Base-by-base conservation (phyloP, 805 yeast species). In the Yamadazyma philogaea region DNA sequence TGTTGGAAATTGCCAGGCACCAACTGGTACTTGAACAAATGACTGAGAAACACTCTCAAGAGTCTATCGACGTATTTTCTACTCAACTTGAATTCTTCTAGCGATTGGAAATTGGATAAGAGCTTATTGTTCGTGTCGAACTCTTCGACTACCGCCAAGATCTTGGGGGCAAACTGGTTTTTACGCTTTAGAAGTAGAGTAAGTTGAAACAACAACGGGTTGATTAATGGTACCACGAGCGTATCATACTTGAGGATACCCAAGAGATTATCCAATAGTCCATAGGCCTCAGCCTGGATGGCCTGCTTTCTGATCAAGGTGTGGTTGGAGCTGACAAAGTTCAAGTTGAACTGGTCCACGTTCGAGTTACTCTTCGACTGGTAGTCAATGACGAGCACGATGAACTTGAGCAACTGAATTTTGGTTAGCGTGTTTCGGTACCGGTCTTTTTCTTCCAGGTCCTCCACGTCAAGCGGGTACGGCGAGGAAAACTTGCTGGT, bases 331-430 rank as follows among this genome's bases (percentile, higher is more conserved):
- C 72, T 70, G 3, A 81, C 79, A 42, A 70, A 59, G 2, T 76
- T 57, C 36, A 82, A 61, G 7, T 84, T 79, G 26, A 75, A 70
- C 30, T 70, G 74, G 37, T 52, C 49, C 26, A 47, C 46, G 53
- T 45, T 36, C 49, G 59, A 45, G 22, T 69, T 66, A n/a, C 79
- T 72, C 33, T 71, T 65, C 34, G 71, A 63, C 40, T 74, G 74
- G 43, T 70, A 66, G 51, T 71, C 75, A 30, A 74, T 64, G 6
- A 70, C 69, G 5, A 64, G 51, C 43, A 62, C 79, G 8, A 87
- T 76, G 45, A 90, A 80, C 61, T 84, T 87, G 40, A 83, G 67
- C n/a, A 84, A 69, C 21, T 90, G 82, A n/a, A 85, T 64, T 59
- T 77, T 80, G 36, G 81, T 66, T 11, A 84, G 79, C 30, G 80